Percentiles rank a stretch among this genome's conserved stretches.
Evolutionary conservation across 768 basidiomycete genomes (phyloP).

Genomic region (Xerocomellus intermedius): DNA sequence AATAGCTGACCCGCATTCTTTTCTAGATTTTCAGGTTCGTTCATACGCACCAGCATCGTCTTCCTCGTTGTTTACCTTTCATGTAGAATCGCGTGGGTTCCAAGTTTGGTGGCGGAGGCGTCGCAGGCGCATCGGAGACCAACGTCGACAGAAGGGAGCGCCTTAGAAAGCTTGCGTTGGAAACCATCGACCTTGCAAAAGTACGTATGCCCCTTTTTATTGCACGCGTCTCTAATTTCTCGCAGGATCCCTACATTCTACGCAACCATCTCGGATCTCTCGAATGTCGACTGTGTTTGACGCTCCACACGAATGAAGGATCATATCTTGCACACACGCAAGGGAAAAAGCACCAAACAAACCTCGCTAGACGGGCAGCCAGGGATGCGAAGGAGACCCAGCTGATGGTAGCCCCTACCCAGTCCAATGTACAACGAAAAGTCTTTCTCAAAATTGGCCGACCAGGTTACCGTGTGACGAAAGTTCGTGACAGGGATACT

Average conservation of each 20-base stretch:
- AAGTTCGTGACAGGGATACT: conserved; percentile 87
- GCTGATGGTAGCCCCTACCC: conserved; percentile 82
- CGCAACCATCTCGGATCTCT: conserved; percentile 98
- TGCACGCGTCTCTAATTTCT: conserved; percentile 9
- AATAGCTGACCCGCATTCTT: conserved; percentile 7
- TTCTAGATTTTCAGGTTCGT: conserved; percentile 66
- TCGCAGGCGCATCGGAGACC: conserved; percentile 91
- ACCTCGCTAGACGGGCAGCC: conserved; percentile 95
- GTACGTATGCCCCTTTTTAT: conserved; percentile 39
- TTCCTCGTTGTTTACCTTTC: conserved; percentile 1
- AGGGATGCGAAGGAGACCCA: conserved; percentile 93
- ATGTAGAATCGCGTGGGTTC: conserved; percentile 91
- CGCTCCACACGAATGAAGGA: conserved; percentile 98
- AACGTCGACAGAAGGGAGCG: conserved; percentile 96
- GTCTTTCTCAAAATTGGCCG: conserved; percentile 96
- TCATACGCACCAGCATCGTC: background rate
- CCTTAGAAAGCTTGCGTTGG: conserved; percentile 89
- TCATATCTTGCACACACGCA: conserved; percentile 99
- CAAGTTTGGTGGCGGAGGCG: conserved; percentile 95
- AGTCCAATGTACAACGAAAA: conserved; percentile 82
- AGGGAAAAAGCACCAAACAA: conserved; percentile 99
- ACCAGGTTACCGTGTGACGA: conserved; percentile 94
- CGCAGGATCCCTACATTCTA: conserved; percentile 94
- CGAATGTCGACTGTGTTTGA: conserved; percentile 96
- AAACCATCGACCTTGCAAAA: conserved; percentile 98